Conservation (phyloP, 345 rosid species). For the Isatis tinctoria region DNA sequence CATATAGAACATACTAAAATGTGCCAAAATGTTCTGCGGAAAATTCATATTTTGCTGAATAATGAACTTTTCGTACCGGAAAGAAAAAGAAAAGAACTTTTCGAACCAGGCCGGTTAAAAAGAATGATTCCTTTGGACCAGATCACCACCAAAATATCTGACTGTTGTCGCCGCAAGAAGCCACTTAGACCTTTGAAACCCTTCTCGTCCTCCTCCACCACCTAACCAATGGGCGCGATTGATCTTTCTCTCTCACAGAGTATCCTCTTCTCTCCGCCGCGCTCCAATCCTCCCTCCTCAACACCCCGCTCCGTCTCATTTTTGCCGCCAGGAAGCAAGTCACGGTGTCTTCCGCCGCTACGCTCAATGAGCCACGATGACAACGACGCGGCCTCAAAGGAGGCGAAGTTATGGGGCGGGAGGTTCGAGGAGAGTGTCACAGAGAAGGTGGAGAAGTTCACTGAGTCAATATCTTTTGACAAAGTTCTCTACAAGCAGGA, state of each 20-base stretch:
- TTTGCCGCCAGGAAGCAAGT: slow-evolving; percentile 20
- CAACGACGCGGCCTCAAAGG: slow-evolving; percentile 42
- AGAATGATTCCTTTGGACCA: not conserved
- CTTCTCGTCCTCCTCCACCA: not conserved
- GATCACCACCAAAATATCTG: not conserved
- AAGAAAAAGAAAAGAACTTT: too few species aligned
- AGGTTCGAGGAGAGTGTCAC: slow-evolving; percentile 92
- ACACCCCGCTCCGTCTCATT: slow-evolving; percentile 13
- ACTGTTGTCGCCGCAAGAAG: slow-evolving; percentile 17
- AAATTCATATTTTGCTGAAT: too few species aligned
- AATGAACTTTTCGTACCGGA: too few species aligned
- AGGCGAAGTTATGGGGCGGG: slow-evolving; percentile 94
- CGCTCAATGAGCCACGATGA: slow-evolving; percentile 40
- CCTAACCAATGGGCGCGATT: slow-evolving; percentile 33
- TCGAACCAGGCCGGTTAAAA: slow-evolving; percentile 14
- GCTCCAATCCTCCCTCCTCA: slow-evolving; percentile 2
- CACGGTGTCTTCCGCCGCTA: slow-evolving; percentile 30
- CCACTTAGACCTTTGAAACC: not conserved
- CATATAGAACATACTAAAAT: too few species aligned
- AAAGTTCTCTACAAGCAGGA: slow-evolving; percentile 85
- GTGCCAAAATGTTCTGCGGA: too few species aligned
- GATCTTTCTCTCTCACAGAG: slow-evolving; percentile 28
- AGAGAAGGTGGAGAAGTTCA: slow-evolving; percentile 80
- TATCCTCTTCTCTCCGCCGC: slow-evolving; percentile 23
- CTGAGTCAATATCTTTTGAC: slow-evolving; percentile 88